A percentile compares a stretch with the other conserved stretches of the same genome.
These are phyloP conservation scores for Kwoniella botswanensis DNA, from an alignment of 768 basidiomycete genomes.

Conservation along the genomic window DNA sequence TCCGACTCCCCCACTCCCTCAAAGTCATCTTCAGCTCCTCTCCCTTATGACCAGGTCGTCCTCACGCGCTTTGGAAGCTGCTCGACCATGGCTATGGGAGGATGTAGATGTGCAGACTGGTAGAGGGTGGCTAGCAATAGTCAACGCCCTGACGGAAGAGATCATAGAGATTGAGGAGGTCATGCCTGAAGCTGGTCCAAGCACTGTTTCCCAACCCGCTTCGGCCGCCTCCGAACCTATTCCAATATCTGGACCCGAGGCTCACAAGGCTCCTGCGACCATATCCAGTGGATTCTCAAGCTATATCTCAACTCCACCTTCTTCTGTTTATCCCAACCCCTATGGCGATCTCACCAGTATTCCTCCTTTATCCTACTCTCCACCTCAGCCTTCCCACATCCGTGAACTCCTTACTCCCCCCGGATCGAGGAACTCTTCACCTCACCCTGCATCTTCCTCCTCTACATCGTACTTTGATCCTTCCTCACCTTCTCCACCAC, in stretches of 20 bases:
- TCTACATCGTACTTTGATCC: conserved; percentile 1
- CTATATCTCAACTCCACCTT: conserved; percentile 15
- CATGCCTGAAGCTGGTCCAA: conserved; percentile 19
- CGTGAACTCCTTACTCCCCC: conserved; percentile 47
- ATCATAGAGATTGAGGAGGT: conserved; percentile 36
- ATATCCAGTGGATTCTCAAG: not conserved
- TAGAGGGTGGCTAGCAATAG: conserved; percentile 56
- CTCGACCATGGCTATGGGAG: conserved; percentile 55
- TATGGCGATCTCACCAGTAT: not conserved
- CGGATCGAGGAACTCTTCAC: conserved; percentile 36
- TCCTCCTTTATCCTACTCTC: conserved; percentile 32
- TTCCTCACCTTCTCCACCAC: conserved; percentile 7
- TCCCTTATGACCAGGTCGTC: conserved; percentile 30
- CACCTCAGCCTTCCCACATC: conserved; percentile 42
- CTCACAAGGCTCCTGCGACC: conserved; percentile 18
- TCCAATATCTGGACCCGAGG: conserved; percentile 21
- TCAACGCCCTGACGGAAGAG: conserved; percentile 55
- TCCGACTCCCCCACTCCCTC: conserved; percentile 31
- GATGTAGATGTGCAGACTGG: conserved; percentile 53
- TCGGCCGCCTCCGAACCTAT: conserved; percentile 1
- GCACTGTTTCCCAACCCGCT: not conserved
- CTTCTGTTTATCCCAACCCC: conserved; percentile 13
- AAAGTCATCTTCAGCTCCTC: conserved; percentile 27
- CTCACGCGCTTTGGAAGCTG: conserved; percentile 38
- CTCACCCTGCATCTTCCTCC: conserved; percentile 13